Evolutionary conservation across 1,284 basidiomycete species (phyloP).

Genomic region (Trichosporon ovoides): DNA sequence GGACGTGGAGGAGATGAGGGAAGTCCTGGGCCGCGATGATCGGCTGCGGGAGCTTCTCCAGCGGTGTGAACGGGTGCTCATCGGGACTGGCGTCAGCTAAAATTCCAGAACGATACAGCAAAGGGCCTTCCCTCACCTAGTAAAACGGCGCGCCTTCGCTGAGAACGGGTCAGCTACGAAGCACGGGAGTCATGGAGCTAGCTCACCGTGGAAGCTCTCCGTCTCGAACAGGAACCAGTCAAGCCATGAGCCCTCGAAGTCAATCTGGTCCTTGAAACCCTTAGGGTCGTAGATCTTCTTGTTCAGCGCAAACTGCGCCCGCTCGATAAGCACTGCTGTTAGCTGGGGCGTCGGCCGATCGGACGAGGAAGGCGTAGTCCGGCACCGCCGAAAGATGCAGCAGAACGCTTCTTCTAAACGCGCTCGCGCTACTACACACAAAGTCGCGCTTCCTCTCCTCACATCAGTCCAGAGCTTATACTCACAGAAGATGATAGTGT

Average conservation of each 20-base stretch:
- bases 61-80: slow-evolving; percentile 87
- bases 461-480: slow-evolving; percentile 28
- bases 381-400: too few species aligned
- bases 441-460: too few species aligned
- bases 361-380: too few species aligned
- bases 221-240: slow-evolving; percentile 97
- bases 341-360: too few species aligned
- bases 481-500: slow-evolving; percentile 87
- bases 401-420: neutral
- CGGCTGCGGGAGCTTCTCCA: slow-evolving; percentile 68
- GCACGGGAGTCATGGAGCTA: neutral
- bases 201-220: slow-evolving; percentile 86
- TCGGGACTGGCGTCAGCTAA: too few species aligned
- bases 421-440: neutral
- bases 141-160: slow-evolving; percentile 91
- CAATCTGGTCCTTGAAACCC: slow-evolving; percentile 65
- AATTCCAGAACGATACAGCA: too few species aligned
- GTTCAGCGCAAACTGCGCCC: slow-evolving; percentile 94
- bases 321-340: slow-evolving; percentile 71
- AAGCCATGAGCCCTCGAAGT: slow-evolving; percentile 81
- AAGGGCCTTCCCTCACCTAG: too few species aligned
- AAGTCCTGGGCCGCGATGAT: slow-evolving; percentile 70
- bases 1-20: slow-evolving; percentile 65
- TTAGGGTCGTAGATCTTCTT: slow-evolving; percentile 79
- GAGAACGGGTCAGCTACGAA: slow-evolving; percentile 9